Conservation (phyloP, 1,284 basidiomycete genomes). For the Boletellus deceptivus region DNA sequence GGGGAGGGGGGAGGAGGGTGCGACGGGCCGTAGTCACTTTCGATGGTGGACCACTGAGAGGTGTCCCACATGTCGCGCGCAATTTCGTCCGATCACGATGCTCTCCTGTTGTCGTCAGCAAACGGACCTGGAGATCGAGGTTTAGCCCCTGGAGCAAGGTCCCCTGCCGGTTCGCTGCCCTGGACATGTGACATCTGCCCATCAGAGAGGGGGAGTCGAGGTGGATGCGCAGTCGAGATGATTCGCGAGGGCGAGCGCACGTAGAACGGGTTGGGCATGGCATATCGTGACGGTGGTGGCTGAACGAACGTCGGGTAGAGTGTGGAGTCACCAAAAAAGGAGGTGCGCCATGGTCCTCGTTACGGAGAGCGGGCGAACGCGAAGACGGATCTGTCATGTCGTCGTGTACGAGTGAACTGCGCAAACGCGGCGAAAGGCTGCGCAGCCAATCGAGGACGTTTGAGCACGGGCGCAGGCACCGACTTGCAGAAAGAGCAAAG, state of each 20-base stretch:
- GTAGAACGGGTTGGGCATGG: too few relatives aligned
- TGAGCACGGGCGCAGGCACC: not conserved
- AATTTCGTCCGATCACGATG: constrained; percentile 10
- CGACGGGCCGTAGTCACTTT: too few relatives aligned
- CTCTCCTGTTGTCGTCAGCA: constrained; percentile 7
- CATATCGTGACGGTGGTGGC: too few relatives aligned
- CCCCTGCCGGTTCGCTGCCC: not conserved
- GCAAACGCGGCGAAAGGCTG: constrained; percentile 5
- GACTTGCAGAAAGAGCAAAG: not conserved
- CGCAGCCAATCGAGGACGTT: constrained; percentile 5
- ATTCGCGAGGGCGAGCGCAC: constrained; percentile 8
- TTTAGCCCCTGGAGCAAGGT: not conserved
- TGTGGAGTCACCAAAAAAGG: constrained; percentile 12
- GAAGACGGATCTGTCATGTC: not conserved
- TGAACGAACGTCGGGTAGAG: too few relatives aligned
- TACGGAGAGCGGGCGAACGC: constrained; percentile 12
- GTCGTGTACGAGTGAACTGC: not conserved
- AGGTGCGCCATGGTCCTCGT: constrained; percentile 1
- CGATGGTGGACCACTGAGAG: too few relatives aligned
- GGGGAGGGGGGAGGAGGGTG: too few relatives aligned
- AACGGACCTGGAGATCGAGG: not conserved
- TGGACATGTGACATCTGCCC: not conserved
- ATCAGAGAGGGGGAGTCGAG: constrained; percentile 3
- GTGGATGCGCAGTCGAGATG: constrained; percentile 8
- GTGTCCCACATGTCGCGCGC: constrained; percentile 1